Base-by-base conservation (phyloP, 345 rosid genomes). In the Carallia pectinifolia region DNA sequence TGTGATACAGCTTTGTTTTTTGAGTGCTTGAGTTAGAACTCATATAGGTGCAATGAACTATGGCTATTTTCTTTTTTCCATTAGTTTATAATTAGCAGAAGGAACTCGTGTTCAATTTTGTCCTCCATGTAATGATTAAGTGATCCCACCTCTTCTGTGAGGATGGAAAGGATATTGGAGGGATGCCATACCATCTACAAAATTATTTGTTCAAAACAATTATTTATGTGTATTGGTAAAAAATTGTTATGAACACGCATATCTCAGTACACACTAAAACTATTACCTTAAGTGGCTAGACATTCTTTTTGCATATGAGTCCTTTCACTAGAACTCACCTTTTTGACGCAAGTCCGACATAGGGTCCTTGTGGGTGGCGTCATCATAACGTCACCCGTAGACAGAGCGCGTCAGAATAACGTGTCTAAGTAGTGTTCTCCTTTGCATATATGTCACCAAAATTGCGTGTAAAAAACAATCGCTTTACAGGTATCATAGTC, bases 101-200 rank as follows among this genome's bases (percentile, higher is more conserved):
- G 66, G 70, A 69, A 72, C 65, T 52, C 67, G 39, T n/a, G 31
- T 76, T 27, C 53, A 60, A 9, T 61, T 64, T 23, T n/a, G 77
- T 71, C 61, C 33, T 65, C 64, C 44, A 37, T 52, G 67, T 15
- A 76, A 76, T 79, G 74, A 81, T 77, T 58, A 55, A 71, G 76
- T 70, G 39, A 74, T 74, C 69, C 33, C 33, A 53, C 60, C 23
- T 23, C 23, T 68, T 62, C 17, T 59, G 67, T 50, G 68, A 50
- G 19, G 70, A 63, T 58, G 73, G 47, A 27, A 53, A 74, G 78
- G 72, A 50, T 58, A 56, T 30, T 75, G 40, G 62, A 54, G 58
- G 60, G 33, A 19, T 23, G 10, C 60, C 60, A 53, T 55, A 40
- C 44, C 53, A 7, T 54, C 50, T 52, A 4, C 53, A 53, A 27